A percentile compares a stretch with the other conserved stretches of the same genome.
Conservation (phyloP, 768 basidiomycete genomes). For the Grammothele lineata region DNA sequence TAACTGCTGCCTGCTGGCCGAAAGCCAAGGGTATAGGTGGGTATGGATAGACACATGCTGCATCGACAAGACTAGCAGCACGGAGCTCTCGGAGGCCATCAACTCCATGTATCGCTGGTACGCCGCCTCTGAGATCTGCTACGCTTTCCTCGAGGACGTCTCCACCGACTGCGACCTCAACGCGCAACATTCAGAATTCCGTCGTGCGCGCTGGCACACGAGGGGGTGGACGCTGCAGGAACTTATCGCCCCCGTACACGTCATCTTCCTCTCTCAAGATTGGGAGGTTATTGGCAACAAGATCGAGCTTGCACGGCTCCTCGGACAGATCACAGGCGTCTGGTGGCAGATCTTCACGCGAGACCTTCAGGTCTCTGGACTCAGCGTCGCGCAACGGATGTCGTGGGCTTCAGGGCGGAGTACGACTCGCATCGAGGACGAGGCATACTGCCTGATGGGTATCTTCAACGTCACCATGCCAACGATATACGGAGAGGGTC, state of each 20-base stretch:
- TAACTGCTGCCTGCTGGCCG: background rate
- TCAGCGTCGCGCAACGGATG: conserved; percentile 1
- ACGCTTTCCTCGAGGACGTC: conserved; percentile 3
- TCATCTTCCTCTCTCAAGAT: background rate
- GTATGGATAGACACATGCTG: conserved; percentile 3
- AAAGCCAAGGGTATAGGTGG: background rate
- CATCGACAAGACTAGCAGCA: conserved; percentile 4
- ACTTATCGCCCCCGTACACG: background rate
- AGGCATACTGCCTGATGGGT: conserved; percentile 1
- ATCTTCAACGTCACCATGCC: conserved; percentile 1
- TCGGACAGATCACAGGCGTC: background rate
- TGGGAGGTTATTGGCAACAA: conserved; percentile 1
- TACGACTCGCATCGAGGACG: background rate
- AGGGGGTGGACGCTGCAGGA: conserved; percentile 5
- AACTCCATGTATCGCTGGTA: conserved; percentile 1
- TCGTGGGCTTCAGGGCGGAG: background rate
- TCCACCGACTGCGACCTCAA: background rate
- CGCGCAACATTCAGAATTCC: background rate
- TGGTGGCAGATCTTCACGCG: background rate
- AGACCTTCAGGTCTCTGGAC: background rate
- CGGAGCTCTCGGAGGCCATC: conserved; percentile 2
- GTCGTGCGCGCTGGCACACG: background rate
- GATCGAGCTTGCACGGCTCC: background rate
- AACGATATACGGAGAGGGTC: background rate
- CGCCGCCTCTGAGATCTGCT: background rate